A percentile compares a stretch with the other conserved stretches of the same genome.
phyloP scores from a whole-genome alignment of 164 flowering plant species.

The Amborella trichopoda region DNA sequence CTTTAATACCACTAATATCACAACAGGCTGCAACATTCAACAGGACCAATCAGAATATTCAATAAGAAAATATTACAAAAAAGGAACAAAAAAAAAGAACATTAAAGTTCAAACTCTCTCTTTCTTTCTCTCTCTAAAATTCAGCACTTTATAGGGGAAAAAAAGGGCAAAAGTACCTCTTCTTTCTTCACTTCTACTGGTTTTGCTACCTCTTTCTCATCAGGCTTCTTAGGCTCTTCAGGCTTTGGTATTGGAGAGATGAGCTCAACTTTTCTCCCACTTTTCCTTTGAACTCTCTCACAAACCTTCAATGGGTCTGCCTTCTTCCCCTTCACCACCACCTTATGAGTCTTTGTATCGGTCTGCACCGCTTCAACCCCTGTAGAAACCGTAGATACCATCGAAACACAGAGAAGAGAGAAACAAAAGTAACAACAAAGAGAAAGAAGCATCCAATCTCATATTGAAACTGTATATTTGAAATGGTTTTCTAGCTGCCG shows the following conservation, averaged over 20 bases:
- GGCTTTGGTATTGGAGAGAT: conserved; percentile 74
- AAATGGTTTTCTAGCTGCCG: background rate
- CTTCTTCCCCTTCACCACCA: conserved; percentile 68
- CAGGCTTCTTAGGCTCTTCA: conserved; percentile 32
- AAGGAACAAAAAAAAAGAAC: no score
- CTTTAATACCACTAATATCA: conserved; percentile 39
- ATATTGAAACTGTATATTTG: background rate
- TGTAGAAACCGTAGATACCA: conserved; percentile 6
- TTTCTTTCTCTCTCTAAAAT: no score
- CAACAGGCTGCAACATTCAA: conserved; percentile 57
- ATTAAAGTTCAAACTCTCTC: no score
- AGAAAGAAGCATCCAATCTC: background rate
- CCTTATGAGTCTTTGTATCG: conserved; percentile 57
- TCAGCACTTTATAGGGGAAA: no score
- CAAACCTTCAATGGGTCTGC: conserved; percentile 74
- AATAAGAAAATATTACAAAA: no score
- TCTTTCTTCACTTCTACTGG: conserved; percentile 35
- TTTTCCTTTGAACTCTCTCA: conserved; percentile 68
- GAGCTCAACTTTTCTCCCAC: conserved; percentile 60
- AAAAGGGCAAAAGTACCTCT: conserved; percentile 44
- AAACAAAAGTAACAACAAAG: background rate
- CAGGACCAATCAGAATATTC: no score
- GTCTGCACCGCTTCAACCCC: conserved; percentile 79
- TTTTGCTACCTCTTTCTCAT: conserved; percentile 16
- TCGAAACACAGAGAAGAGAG: background rate